Conservation (phyloP, 257 asterid genomes). For the Fraxinus cuspidata region DNA sequence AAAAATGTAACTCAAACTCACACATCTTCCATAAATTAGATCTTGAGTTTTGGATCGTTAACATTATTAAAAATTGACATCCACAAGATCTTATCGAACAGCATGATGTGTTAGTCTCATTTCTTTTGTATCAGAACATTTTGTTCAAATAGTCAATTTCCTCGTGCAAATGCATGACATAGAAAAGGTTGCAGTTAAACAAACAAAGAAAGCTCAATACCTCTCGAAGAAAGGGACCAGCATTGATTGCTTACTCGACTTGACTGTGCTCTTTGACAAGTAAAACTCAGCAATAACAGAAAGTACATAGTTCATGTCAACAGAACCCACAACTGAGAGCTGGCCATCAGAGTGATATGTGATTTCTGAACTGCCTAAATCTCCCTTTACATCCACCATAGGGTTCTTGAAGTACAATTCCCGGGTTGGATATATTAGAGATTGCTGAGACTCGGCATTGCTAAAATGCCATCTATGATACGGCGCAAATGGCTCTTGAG, state of each 20-base stretch:
- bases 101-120: background rate
- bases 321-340: slow-evolving; percentile 28
- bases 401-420: slow-evolving; percentile 53
- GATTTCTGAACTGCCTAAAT: slow-evolving; percentile 30
- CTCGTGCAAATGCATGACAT: background rate
- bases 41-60: background rate
- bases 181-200: background rate
- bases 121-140: background rate
- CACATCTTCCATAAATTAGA: no score
- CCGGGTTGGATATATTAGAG: slow-evolving; percentile 54
- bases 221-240: slow-evolving; percentile 92
- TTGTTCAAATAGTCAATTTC: background rate
- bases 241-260: slow-evolving; percentile 58
- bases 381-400: slow-evolving; percentile 36
- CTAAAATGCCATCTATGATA: slow-evolving; percentile 24
- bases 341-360: slow-evolving; percentile 35
- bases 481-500: slow-evolving; percentile 42
- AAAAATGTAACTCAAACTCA: no score
- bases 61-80: background rate
- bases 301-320: slow-evolving; percentile 52
- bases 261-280: slow-evolving; percentile 42
- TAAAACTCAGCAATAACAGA: slow-evolving; percentile 48
- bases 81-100: background rate
- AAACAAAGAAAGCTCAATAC: slow-evolving; percentile 34
- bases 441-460: slow-evolving; percentile 38